Base-by-base conservation (phyloP, 257 asterid genomes). In the Ilex aquifolium region DNA sequence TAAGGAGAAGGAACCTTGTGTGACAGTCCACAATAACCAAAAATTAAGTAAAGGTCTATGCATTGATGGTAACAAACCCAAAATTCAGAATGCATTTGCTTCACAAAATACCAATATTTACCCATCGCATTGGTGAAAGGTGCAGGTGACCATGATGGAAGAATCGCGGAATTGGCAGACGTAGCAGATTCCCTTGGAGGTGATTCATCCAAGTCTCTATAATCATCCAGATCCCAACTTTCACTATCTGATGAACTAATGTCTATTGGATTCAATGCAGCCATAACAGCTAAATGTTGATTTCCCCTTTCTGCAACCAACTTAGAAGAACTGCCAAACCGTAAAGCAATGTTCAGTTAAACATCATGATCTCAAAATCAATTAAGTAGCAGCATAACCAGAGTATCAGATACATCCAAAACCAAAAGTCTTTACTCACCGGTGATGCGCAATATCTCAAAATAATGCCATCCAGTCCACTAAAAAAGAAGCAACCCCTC, bases 231-330 rank as follows among this genome's bases (percentile, higher is more conserved):
- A 69, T 79, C 97, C 67, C 85, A 90, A 7, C 40, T 36, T 74
- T 93, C 99, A 72, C 82, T 74, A 61, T 89, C 97, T 21, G 96
- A 65, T 1, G 97, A 91, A 72, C 89, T 84, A 74, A 91, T 88
- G 60, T 78, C 90, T 63, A 93, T 85, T 60, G 75, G 83, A 68
- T 73, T 79, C 30, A 36, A 59, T 44, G 82, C 65, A 72, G 71
- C 93, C 90, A 85, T 85, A 69, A 74, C 74, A 62, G 60, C 69
- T 55, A 70, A 74, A 56, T 65, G 61, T 72, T 30, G 65, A 63
- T 69, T 50, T 49, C 50, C 61, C 56, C 67, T 57, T 50, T 40
- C 44, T 73, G 63, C 59, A 51, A 61, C 62, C 65, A 74, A 75
- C 49, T 68, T 67, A 63, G 81, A 61, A 54, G 70, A 71, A 68